These are phyloP conservation scores for Persicaria maculosa DNA, from an alignment of 148 eudicot genomes.

Conservation along the genomic window DNA sequence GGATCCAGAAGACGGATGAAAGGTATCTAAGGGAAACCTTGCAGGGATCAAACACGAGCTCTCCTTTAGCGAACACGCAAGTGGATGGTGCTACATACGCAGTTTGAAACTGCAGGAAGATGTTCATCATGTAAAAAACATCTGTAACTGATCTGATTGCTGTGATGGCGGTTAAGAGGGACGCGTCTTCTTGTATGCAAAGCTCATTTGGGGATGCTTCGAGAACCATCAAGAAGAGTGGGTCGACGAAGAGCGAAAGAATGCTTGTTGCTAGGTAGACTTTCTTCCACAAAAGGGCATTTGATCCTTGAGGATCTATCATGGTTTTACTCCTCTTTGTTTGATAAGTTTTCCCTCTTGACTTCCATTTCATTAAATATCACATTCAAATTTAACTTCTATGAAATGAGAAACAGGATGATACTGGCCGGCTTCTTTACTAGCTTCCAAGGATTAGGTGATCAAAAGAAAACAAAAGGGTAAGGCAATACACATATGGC, in stretches of 20 bases:
- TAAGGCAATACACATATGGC: no score
- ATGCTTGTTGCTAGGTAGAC: constrained; percentile 27
- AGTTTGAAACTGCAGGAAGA: constrained; percentile 28
- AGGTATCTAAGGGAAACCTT: constrained; percentile 30
- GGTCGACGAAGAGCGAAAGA: constrained; percentile 40
- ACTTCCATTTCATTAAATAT: no score
- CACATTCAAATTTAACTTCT: no score
- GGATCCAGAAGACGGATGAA: constrained; percentile 26
- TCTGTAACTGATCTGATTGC: constrained; percentile 31
- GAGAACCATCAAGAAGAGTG: constrained; percentile 41
- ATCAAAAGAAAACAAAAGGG: no score
- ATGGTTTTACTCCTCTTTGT: neutral
- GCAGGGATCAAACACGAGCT: constrained; percentile 24
- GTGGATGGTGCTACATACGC: constrained; percentile 36
- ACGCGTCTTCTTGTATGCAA: constrained; percentile 30
- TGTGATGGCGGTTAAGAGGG: constrained; percentile 28
- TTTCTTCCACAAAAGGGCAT: constrained; percentile 28
- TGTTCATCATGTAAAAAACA: constrained; percentile 35
- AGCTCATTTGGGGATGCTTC: constrained; percentile 15
- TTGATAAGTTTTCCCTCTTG: no score
- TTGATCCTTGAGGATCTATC: constrained; percentile 26
- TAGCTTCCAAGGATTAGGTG: no score
- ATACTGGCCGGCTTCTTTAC: no score
- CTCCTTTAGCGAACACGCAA: constrained; percentile 37
- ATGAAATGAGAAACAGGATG: no score